Conservation (phyloP, 192 early-diverging fungal genomes). For the Umbelopsis sp. region DNA sequence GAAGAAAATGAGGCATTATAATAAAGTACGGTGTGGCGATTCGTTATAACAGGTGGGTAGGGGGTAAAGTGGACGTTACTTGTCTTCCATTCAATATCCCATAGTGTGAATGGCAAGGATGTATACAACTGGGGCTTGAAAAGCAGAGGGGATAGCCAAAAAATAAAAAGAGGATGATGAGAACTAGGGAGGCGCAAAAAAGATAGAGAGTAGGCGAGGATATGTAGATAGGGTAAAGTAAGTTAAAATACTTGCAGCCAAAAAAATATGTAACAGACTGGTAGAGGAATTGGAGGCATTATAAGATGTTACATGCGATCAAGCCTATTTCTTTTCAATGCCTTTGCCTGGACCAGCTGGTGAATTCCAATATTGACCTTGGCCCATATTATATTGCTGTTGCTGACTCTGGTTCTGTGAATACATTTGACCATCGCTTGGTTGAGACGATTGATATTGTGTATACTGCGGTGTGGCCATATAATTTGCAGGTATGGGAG, state of each 20-base stretch:
- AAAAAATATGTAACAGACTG: slow-evolving; percentile 6
- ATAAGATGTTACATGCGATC: background rate
- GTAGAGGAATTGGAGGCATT: background rate
- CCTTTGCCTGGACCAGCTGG: background rate
- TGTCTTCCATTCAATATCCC: background rate
- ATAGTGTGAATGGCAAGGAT: background rate
- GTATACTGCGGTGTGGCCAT: slow-evolving; percentile 2
- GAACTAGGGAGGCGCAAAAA: background rate
- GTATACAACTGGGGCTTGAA: background rate
- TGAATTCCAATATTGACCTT: slow-evolving; percentile 1
- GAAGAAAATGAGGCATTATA: background rate
- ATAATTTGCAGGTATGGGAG: slow-evolving; percentile 1
- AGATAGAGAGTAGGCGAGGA: background rate
- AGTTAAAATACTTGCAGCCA: background rate
- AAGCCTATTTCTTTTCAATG: slow-evolving; percentile 4
- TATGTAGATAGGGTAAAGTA: background rate
- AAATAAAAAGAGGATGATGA: background rate
- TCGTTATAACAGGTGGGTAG: background rate
- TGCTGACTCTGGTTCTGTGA: background rate
- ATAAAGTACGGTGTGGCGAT: background rate
- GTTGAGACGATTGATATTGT: slow-evolving; percentile 7
- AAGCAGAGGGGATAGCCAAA: background rate
- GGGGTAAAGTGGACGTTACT: background rate
- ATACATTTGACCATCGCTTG: background rate
- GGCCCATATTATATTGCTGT: background rate